Evolutionary conservation across 2,329 filamentous ascomycete species (phyloP).

Genomic region (Ceratocystis eucalypticola): DNA sequence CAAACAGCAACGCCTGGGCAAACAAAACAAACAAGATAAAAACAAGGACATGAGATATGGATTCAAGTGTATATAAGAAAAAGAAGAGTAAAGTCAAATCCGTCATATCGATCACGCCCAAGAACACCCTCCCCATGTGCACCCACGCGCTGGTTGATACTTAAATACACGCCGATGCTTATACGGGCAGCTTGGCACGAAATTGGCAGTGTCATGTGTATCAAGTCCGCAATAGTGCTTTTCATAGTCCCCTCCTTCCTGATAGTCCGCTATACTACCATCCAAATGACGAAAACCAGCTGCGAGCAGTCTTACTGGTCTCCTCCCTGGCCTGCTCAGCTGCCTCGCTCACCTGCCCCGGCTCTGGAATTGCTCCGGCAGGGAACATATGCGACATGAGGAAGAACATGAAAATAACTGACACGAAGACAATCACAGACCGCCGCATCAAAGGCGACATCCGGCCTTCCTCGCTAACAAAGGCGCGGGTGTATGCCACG

Average conservation of each 20-base stretch:
- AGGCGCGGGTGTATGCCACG: constrained; percentile 18
- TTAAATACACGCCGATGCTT: background rate
- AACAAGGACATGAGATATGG: background rate
- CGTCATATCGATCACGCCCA: background rate
- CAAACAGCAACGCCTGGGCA: background rate
- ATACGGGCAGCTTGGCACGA: too few species aligned
- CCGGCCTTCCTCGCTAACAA: constrained; percentile 22
- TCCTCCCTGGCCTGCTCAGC: constrained; percentile 12
- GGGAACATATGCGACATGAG: constrained; percentile 20
- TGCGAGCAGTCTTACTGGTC: constrained; percentile 16
- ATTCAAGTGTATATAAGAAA: too few species aligned
- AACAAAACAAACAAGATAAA: background rate
- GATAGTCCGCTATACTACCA: constrained; percentile 4
- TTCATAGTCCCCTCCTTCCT: too few species aligned
- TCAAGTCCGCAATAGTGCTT: too few species aligned
- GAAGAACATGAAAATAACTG: constrained; percentile 21
- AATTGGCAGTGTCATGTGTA: too few species aligned
- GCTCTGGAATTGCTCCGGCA: background rate
- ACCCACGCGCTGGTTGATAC: background rate
- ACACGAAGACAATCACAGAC: constrained; percentile 19
- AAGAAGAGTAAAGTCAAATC: background rate
- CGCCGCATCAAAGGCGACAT: constrained; percentile 22
- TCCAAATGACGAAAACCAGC: constrained; percentile 18
- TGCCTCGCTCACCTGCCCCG: constrained; percentile 8
- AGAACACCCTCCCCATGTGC: background rate